Percentiles rank a stretch among this genome's conserved stretches.
Conservation (phyloP, 306 rosid species). For the Glycine latifolia region DNA sequence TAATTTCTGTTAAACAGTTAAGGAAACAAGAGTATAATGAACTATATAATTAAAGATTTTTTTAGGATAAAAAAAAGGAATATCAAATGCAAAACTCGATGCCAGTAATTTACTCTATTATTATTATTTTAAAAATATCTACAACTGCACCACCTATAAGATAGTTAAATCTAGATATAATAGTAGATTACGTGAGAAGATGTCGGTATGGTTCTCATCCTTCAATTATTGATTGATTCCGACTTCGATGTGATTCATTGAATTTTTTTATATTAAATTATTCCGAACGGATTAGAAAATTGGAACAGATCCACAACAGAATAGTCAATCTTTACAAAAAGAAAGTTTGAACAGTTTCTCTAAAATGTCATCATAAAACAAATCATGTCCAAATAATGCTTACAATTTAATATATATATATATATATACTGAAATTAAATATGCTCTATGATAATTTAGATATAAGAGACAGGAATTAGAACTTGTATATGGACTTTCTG, state of each 20-base stretch:
- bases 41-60: no score
- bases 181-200: background rate
- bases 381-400: conserved; percentile 61
- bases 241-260: conserved; percentile 20
- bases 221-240: conserved; percentile 22
- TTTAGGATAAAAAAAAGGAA: no score
- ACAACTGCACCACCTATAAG: background rate
- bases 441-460: conserved; percentile 47
- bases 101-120: no score
- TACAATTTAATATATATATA: conserved; percentile 59
- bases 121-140: background rate
- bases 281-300: background rate
- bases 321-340: conserved; percentile 39
- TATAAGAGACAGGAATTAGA: conserved; percentile 46
- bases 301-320: conserved; percentile 14
- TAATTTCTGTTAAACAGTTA: no score
- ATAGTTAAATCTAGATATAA: background rate
- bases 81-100: no score
- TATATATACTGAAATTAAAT: conserved; percentile 56
- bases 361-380: conserved; percentile 47
- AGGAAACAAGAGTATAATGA: no score
- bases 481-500: conserved; percentile 53
- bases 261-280: conserved; percentile 14
- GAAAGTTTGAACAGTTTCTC: conserved; percentile 42
- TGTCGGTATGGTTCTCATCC: conserved; percentile 19